These are phyloP conservation scores for Capronia epimyces DNA, from an alignment of 2,329 filamentous ascomycete genomes.

Conservation along the genomic window DNA sequence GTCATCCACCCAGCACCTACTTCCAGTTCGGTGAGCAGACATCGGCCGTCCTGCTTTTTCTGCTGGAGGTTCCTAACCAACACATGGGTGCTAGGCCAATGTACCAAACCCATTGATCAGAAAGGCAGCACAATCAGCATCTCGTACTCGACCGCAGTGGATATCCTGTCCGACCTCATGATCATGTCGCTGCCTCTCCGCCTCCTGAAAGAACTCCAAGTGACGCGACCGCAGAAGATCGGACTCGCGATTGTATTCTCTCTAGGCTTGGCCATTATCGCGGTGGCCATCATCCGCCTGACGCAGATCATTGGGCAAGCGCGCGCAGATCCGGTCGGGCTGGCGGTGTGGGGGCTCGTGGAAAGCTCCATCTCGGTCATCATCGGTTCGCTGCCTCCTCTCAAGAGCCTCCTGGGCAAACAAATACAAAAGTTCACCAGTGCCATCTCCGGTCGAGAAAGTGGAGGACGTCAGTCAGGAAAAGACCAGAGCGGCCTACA, in stretches of 20 bases:
- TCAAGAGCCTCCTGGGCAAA: constrained; percentile 7
- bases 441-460: constrained; percentile 1
- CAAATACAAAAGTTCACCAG: constrained; percentile 4
- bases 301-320: constrained; percentile 7
- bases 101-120: constrained; percentile 2
- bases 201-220: constrained; percentile 10
- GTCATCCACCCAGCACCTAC: constrained; percentile 6
- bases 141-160: constrained; percentile 14
- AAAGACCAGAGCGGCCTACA: neutral
- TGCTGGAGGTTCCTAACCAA: too few species aligned
- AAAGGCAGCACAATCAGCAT: constrained; percentile 5
- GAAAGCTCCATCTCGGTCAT: constrained; percentile 16
- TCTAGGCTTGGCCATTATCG: constrained; percentile 11
- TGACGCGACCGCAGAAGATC: constrained; percentile 8
- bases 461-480: neutral
- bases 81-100: neutral
- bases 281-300: constrained; percentile 12
- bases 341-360: constrained; percentile 14
- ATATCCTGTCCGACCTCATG: constrained; percentile 14
- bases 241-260: constrained; percentile 12
- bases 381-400: constrained; percentile 9
- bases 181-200: constrained; percentile 12
- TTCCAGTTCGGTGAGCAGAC: constrained; percentile 2
- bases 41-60: neutral
- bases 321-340: neutral